Base-by-base conservation (phyloP, 192 early-diverging fungal species). In the Mortierella antarctica region DNA sequence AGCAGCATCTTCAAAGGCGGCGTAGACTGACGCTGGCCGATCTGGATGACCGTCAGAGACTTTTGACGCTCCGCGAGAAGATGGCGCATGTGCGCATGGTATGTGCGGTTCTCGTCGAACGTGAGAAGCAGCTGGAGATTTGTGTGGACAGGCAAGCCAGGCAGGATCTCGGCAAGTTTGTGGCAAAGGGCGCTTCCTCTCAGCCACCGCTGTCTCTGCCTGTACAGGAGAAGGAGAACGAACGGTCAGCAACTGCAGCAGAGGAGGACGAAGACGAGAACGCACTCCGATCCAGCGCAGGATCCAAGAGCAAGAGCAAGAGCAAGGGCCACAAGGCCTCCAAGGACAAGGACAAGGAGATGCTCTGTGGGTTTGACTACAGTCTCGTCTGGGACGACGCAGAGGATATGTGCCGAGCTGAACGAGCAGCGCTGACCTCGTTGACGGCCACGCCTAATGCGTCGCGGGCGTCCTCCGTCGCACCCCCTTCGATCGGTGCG, bases 321-420 rank as follows among this genome's bases (percentile, higher is more conserved):
- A 55, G 62, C 55, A 80, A 47, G 44, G 51, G 7, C 44, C 44
- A 10, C 40, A 54, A 41, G n/a, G 53, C 50, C 1, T 62, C 42
- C 21, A 71, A 75, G 61, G 67, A 75, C 5, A 65, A 69, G 57
- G 79, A 83, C 11, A 73, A 81, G 39, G 83, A 83, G 11, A 52
- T 52, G 11, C 44, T 82, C 2, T 88, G 87, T 67, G 87, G 85
- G 4, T 88, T 86, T 68, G 87, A 88, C 42, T 76, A 72, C 42
- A 73, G 87, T 48, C 75, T 88, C 40, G 48, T 81, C 0, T 84
- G 84, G 86, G 70, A 82, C 23, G 76, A 84, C 14, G 58, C 49
- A 9, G 65, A 74, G 42, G 76, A 80, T 47, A 68, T 82, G 56
- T 59, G 63, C 11, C 23, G 61, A 12, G 50, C 62, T 6, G 78